Evolutionary conservation across 768 basidiomycete species (phyloP), one percentile per base, ranked within the genome.

Genomic region (Boletus coccyginus): DNA sequence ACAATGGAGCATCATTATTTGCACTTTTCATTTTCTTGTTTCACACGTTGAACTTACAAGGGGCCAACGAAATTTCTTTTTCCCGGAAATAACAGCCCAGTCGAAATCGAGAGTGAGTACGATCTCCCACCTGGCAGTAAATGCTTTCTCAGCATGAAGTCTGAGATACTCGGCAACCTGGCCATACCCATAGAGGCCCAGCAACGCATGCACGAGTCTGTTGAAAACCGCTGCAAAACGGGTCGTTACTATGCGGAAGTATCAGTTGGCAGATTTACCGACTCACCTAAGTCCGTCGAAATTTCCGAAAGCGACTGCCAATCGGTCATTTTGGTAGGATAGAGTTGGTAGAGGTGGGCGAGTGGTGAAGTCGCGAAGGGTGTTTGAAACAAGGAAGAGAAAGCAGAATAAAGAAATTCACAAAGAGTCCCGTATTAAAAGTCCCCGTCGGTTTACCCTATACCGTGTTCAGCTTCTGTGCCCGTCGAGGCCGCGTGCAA

Each of bases 21-120:
- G 27, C 44, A 40, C 31, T 2, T 13, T 47, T n/a, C 0, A 35
- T 35, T 13, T 8, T 38, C 33, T 27, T 49, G 7, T 49, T 35
- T n/a, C 5, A 50, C 35, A 8, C 10, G 12, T 41, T 16, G 7
- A 21, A 74, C 83, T 59, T 48, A 74, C 77, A 68, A 80, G 57
- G 6, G 79, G 80, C 80, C 79, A 80, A 42, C 77, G 70, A 62
- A 78, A 81, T 58, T 67, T 71, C 41, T 67, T 70, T 65, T 69
- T 78, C 24, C 79, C 74, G 10, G 64, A 64, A 52, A 80, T 57
- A 38, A 77, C 69, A 5, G 68, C 68, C 70, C 70, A 74, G 57
- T 80, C 79, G 51, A 80, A 81, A 52, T 70, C 59, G 17, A 77
- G 62, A 13, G 78, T 77, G 43, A 74, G 73, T 41, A 71, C 46